Conservation (phyloP, 176 grass and related monocot genomes). For the Rhynchospora breviuscula region DNA sequence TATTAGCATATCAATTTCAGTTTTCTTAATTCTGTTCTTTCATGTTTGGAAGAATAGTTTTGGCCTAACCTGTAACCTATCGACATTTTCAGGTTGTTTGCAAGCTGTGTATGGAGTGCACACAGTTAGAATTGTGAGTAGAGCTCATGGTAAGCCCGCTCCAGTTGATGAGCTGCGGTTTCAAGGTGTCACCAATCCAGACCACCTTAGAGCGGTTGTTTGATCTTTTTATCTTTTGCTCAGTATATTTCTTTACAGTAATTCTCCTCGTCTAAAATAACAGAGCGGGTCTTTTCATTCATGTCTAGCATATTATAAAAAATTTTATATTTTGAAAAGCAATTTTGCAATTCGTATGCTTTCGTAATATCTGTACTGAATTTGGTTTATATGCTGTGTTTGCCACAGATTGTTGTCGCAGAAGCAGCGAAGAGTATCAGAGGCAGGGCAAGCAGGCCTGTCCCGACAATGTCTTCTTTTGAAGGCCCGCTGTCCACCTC, state of each 20-base stretch:
- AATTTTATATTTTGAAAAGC: background rate
- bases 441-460: constrained; percentile 27
- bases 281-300: background rate
- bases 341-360: constrained; percentile 5
- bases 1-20: background rate
- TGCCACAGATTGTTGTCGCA: constrained; percentile 46
- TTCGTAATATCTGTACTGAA: constrained; percentile 3
- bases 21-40: background rate
- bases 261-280: background rate
- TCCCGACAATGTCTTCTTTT: constrained; percentile 10
- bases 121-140: constrained; percentile 66
- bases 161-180: constrained; percentile 68
- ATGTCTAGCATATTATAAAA: background rate
- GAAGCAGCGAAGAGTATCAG: constrained; percentile 51
- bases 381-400: constrained; percentile 16
- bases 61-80: background rate
- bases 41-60: background rate
- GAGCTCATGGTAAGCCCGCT: constrained; percentile 48
- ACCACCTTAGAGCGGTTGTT: constrained; percentile 50
- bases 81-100: constrained; percentile 42
- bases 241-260: constrained; percentile 20
- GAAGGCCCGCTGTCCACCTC: constrained; percentile 21
- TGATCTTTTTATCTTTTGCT: background rate
- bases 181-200: constrained; percentile 54
- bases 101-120: constrained; percentile 57